Base-by-base conservation (phyloP, 1,139 yeast species). In the Yamadazyma aaseri region DNA sequence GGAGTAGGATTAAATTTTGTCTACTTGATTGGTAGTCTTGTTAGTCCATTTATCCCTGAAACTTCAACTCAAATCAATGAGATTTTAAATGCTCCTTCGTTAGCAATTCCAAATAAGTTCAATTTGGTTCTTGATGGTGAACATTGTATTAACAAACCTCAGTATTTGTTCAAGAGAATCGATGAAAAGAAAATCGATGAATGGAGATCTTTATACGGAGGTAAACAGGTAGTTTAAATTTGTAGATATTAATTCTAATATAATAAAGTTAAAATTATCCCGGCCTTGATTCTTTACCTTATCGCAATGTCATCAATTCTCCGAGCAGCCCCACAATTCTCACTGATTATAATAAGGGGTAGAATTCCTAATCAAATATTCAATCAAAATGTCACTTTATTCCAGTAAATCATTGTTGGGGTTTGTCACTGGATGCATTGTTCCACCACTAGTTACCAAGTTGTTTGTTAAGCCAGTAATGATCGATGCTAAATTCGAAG, bases 41-140 rank as follows among this genome's bases (percentile, higher is more conserved):
- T 90, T 39, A 70, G 77, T 37, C 98, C 99, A 45, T 92, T 73
- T 65, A 87, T 92, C 81, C 99, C 99, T 26, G 87, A 78, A 45
- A 85, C 94, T 26, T 63, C 86, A 9, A 62, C 63, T 31, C 79
- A 75, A 47, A 92, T 92, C 46, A 67, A 73, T 49, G 76, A 80
- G 56, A 90, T 87, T 61, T 73, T 92, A 63, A 86, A 87, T 53
- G 94, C 83, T 20, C 96, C 96, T 29, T 66, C 76, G 14, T 71
- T 90, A 49, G 68, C 76, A 34, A 92, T 90, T 44, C 86, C 92
- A 24, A 89, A 87, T 52, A 65, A 71, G 46, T 86, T 92, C 54
- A 77, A 78, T 41, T 60, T 84, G 39, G 77, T 81, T 33, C 71
- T 92, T 47, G 67, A 72, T 50, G 77, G 78, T 23, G 96, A 95